Conservation (phyloP, 441 rosid genomes). For the Erysimum cheiri region DNA sequence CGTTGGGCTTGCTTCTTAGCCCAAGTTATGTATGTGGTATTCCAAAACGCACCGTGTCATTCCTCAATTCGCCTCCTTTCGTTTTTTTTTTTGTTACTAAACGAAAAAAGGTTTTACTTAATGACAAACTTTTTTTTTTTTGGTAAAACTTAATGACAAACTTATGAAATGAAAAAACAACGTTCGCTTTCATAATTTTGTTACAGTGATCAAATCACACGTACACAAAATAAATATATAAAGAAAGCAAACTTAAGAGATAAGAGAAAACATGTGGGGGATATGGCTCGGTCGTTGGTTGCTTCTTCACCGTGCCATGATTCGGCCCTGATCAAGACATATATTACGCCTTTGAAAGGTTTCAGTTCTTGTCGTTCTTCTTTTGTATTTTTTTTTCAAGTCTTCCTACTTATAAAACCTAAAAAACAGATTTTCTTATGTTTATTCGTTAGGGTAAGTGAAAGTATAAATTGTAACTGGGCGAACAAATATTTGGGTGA, state of each 20-base stretch:
- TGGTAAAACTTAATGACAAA: not conserved
- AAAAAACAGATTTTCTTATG: not conserved
- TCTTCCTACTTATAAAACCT: not conserved
- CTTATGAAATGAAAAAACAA: not conserved
- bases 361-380: not conserved
- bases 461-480: not conserved
- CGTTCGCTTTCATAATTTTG: not conserved
- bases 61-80: slow-evolving; percentile 1
- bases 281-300: slow-evolving; percentile 34
- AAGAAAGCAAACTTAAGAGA: slow-evolving; percentile 17
- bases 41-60: slow-evolving; percentile 35
- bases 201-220: not conserved
- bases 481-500: not conserved
- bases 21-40: slow-evolving; percentile 25
- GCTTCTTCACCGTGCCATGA: slow-evolving; percentile 15
- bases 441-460: not conserved
- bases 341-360: not conserved
- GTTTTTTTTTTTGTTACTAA: not conserved
- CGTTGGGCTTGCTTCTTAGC: slow-evolving; percentile 45
- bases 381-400: not conserved
- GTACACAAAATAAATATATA: slow-evolving; percentile 3
- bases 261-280: slow-evolving; percentile 41
- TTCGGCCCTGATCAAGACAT: slow-evolving; percentile 38
- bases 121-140: no score
- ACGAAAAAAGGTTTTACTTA: not conserved